phyloP scores from a whole-genome alignment of 2,329 filamentous ascomycete genomes.

The Diaporthe capsici region DNA sequence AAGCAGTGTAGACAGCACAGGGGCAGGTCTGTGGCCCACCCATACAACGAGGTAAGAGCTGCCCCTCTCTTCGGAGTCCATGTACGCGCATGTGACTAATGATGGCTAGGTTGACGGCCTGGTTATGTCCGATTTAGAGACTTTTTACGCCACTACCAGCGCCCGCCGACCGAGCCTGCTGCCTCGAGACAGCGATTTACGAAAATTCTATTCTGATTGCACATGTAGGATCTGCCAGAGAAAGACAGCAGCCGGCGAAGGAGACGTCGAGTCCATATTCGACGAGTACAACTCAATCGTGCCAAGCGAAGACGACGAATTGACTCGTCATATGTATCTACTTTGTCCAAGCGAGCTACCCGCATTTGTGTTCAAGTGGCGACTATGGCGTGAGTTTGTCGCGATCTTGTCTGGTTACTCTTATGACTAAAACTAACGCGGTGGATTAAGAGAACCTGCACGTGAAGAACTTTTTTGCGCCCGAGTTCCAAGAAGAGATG shows the following conservation, averaged over 20 bases:
- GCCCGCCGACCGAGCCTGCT: not conserved
- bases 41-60: slow-evolving; percentile 45
- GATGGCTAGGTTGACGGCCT: slow-evolving; percentile 36
- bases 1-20: slow-evolving; percentile 43
- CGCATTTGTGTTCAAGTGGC: slow-evolving; percentile 44
- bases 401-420: not conserved
- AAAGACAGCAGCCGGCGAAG: not conserved
- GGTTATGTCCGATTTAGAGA: slow-evolving; percentile 42
- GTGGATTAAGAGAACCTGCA: slow-evolving; percentile 44
- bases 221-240: slow-evolving; percentile 13
- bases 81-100: no score
- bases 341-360: slow-evolving; percentile 40
- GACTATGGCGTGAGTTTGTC: slow-evolving; percentile 44
- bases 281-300: not conserved
- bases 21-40: slow-evolving; percentile 40
- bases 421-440: not conserved
- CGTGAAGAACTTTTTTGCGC: slow-evolving; percentile 45
- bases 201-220: slow-evolving; percentile 5
- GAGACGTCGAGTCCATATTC: not conserved
- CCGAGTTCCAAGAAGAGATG: slow-evolving; percentile 48
- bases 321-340: slow-evolving; percentile 38
- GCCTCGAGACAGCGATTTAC: not conserved
- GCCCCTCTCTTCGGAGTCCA: no score
- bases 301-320: fast-evolving
- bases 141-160: no score